phyloP scores from a whole-genome alignment of 495 filamentous ascomycete species.

The Penicillium turbatum region DNA sequence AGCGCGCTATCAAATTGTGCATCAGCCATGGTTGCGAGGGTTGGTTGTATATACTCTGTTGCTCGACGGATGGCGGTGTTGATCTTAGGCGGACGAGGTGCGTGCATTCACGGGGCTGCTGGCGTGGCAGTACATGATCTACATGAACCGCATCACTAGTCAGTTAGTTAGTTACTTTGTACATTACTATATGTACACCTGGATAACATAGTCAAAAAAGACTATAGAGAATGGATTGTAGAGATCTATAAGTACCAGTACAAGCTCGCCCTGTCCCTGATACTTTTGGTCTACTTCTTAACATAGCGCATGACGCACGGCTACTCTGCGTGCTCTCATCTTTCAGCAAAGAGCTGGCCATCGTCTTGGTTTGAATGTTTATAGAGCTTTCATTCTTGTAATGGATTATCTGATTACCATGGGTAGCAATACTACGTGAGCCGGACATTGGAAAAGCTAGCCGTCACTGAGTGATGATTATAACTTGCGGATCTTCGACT shows the following conservation, averaged over 20 bases:
- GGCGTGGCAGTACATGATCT: constrained; percentile 22
- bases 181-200: no score
- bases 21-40: constrained; percentile 45
- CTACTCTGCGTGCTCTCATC: background rate
- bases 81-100: constrained; percentile 35
- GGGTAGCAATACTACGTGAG: no score
- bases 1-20: constrained; percentile 60
- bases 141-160: background rate
- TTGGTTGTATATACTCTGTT: constrained; percentile 21
- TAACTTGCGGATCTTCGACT: background rate
- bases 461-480: background rate
- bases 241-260: background rate
- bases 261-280: no score
- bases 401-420: no score
- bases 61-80: constrained; percentile 22
- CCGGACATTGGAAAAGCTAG: no score
- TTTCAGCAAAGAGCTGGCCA: background rate
- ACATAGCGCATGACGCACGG: background rate
- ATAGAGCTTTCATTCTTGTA: no score
- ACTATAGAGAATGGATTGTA: background rate
- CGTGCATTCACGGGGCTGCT: constrained; percentile 19
- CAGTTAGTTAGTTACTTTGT: no score
- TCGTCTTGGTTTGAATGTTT: background rate
- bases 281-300: background rate
- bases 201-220: background rate